These are phyloP conservation scores for Pezicula rhizophila DNA, from an alignment of 2,329 filamentous ascomycete species.

Conservation along the genomic window DNA sequence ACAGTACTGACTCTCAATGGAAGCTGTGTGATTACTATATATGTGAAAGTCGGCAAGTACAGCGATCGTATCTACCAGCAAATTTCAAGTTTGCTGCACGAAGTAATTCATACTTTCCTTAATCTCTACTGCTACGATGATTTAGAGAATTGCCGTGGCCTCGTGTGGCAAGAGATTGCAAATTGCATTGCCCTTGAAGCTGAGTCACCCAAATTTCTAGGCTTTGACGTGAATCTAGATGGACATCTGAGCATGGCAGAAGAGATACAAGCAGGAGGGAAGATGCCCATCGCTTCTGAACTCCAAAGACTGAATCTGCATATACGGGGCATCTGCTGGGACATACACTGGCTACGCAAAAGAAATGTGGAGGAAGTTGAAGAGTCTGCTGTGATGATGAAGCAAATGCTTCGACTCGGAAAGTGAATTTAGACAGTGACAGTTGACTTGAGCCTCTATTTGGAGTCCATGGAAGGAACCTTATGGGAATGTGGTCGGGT, in stretches of 20 bases:
- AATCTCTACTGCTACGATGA: background rate
- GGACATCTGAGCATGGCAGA: background rate
- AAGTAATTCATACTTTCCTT: constrained; percentile 6
- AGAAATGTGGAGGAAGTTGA: background rate
- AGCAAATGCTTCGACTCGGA: background rate
- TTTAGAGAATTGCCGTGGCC: background rate
- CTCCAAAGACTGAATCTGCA: background rate
- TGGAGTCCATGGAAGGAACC: too few relatives aligned
- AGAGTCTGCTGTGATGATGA: background rate
- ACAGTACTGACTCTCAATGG: too few relatives aligned
- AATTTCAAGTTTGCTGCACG: constrained; percentile 4
- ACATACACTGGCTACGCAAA: background rate
- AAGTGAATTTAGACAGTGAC: background rate
- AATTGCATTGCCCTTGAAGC: background rate
- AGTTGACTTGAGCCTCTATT: too few relatives aligned
- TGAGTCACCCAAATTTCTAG: background rate
- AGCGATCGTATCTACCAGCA: background rate
- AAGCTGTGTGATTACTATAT: too few relatives aligned
- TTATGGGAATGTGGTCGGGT: too few relatives aligned
- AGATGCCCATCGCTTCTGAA: background rate
- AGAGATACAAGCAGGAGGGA: background rate
- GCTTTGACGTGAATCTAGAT: background rate
- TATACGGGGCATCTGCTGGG: background rate
- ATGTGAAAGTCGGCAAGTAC: too few relatives aligned
- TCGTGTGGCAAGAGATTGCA: background rate